Conservation (phyloP, 2,329 filamentous ascomycete genomes). For the Penicillium digitatum region DNA sequence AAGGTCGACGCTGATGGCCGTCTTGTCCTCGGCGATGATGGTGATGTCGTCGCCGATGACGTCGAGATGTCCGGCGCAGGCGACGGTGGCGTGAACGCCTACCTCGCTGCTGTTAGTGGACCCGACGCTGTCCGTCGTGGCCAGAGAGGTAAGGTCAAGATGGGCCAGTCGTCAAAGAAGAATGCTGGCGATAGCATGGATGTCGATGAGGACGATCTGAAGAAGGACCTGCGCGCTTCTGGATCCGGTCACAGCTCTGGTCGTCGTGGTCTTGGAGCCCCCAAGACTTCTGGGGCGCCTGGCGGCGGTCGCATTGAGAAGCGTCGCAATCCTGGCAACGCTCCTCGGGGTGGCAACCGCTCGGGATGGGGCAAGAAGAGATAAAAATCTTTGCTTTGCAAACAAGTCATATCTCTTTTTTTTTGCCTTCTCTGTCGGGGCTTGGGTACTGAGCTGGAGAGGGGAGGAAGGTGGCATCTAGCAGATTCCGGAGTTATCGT, state of each 20-base stretch:
- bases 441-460: background rate
- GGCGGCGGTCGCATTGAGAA: constrained; percentile 27
- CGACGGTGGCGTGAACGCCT: constrained; percentile 53
- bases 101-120: constrained; percentile 58
- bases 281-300: constrained; percentile 25
- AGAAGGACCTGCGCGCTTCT: constrained; percentile 18
- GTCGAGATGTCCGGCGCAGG: constrained; percentile 33
- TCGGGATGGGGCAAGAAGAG: constrained; percentile 12
- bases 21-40: constrained; percentile 40
- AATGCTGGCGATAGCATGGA: constrained; percentile 42
- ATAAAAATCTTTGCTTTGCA: background rate
- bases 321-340: constrained; percentile 22
- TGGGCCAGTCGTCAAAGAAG: constrained; percentile 46
- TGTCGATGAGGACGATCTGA: constrained; percentile 39
- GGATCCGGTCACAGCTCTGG: constrained; percentile 13
- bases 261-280: constrained; percentile 25
- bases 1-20: constrained; percentile 45
- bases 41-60: constrained; percentile 28
- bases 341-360: constrained; percentile 1
- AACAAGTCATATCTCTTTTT: background rate
- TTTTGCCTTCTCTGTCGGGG: background rate
- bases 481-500: constrained; percentile 11
- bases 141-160: constrained; percentile 59
- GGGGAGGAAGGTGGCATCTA: constrained; percentile 5
- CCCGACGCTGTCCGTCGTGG: constrained; percentile 56